Evolutionary conservation across 2,329 filamentous ascomycete species (phyloP), one percentile per base, ranked within the genome.

Genomic region (Sporothrix euskadiensis): DNA sequence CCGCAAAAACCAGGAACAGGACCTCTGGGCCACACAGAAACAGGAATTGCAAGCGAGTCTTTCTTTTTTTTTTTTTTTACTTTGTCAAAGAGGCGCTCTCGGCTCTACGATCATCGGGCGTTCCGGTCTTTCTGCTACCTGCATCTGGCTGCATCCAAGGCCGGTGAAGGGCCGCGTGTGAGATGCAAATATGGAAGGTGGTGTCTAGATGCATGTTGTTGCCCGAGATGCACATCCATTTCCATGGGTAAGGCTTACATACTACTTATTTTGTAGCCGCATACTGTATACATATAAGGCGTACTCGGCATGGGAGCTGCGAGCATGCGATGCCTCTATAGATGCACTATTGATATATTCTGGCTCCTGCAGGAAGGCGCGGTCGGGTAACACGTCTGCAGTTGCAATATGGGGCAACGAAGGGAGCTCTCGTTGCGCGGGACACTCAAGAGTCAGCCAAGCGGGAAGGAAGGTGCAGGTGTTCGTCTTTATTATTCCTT

Each of bases 271-370:
- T 8, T 35, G 35, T 8, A 39, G 8, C 5, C 39, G 22, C 9
- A 7, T n/a, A 30, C 6, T 35, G 39, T 39, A 65, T 65, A 65
- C 61, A 65, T 65, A 65, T 65, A 65, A n/a, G 61, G 57, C 39
- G 39, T 47, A 30, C 35, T 65, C 61, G 12, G 61, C 61, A 30
- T 47, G n/a, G 19, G 39, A 66, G 61, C 61, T 47, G 61, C 61
- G 22, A 47, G 47, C 39, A 66, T 47, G 61, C 61, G 22, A 47
- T 66, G 12, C 61, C 16, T n/a, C 35, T 35, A 35, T 35, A 35
- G 26, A 39, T 41, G 39, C 35, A 47, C 61, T 4, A 10, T 66
- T 30, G 19, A 30, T 66, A 0, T 66, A 47, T 66, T 39, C 39
- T 47, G 12, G 4, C 44, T 49, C 61, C 39, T 47, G 12, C 14